Percentiles rank a stretch among this genome's conserved stretches.
phyloP scores from a whole-genome alignment of 257 asterid genomes.

The Perilla frutescens region DNA sequence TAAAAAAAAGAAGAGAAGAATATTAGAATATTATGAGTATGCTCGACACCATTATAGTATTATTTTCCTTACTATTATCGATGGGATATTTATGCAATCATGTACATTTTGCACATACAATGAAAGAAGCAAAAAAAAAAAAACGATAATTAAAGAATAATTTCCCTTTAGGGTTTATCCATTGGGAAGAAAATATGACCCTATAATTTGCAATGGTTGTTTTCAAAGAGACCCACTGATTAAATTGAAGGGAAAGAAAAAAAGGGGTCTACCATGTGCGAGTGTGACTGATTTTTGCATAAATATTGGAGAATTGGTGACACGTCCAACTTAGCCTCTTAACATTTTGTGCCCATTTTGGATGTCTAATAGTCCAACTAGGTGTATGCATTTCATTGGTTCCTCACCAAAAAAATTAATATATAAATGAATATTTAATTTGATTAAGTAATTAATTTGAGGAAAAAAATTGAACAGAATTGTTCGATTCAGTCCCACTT shows the following conservation, averaged over 20 bases:
- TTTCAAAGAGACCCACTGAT: slow-evolving; percentile 22
- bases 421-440: no score
- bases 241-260: slow-evolving; percentile 27
- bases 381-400: not conserved
- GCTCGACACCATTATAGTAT: not conserved
- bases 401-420: no score
- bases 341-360: slow-evolving; percentile 17
- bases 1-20: not conserved
- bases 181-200: slow-evolving; percentile 12
- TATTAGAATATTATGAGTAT: not conserved
- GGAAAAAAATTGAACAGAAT: no score
- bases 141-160: not conserved
- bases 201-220: slow-evolving; percentile 16
- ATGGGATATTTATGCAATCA: slow-evolving; percentile 16
- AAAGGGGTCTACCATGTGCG: slow-evolving; percentile 49
- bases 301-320: slow-evolving; percentile 22
- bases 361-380: not conserved
- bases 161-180: slow-evolving; percentile 13
- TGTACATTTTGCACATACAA: not conserved
- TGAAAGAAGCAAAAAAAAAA: not conserved
- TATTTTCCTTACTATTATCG: not conserved
- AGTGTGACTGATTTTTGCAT: slow-evolving; percentile 21
- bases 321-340: slow-evolving; percentile 9
- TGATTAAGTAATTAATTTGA: no score
- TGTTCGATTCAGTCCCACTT: no score